Base-by-base conservation (phyloP, 306 rosid genomes). In the Medicago arabica region DNA sequence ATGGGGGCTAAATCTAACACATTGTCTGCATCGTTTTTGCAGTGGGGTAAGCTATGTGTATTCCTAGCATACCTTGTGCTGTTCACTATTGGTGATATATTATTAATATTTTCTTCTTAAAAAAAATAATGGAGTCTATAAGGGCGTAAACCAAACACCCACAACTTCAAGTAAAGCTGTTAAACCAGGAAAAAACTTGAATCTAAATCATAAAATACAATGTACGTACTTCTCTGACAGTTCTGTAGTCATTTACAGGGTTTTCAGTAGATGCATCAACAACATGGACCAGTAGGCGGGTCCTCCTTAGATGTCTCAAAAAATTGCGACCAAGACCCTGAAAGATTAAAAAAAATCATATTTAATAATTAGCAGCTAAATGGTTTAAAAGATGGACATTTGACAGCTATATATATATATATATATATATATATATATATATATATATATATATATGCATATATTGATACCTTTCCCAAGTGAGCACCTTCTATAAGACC, bases 401-500 rank as follows among this genome's bases (percentile, higher is more conserved):
- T 54, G 39, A 47, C 66, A 67, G 47, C 25, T 54, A 34, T 49
- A 59, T 49, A 58, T 51, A 71, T 58, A 65, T 70, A 3, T 17
- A 62, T 39, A 67, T 58, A 68, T 41, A n/a, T 54, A 34, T 49
- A 59, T 49, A 58, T 54, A 34, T 49, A 59, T 49, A 58, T 54
- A 34, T 49, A 59, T 49, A 58, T 54, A 34, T 49, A 59, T 49
- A 58, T 51, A 71, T 58, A 65, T 70, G 6, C 34, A 62, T 39
- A 67, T 58, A 68, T 41, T 49, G 17, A 82, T 92, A 92, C 99
- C 99, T 96, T 96, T 79, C 99, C 99, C 78, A 92, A 86, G 87
- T 96, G 99, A 84, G 99, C 98, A 59, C 99, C 99, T 85, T 96
- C 92, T 66, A 92, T 96, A 77, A 96, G 98, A 76, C 99, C 99